phyloP scores from a whole-genome alignment of 257 asterid genomes.

The Rubia yunnanensis region DNA sequence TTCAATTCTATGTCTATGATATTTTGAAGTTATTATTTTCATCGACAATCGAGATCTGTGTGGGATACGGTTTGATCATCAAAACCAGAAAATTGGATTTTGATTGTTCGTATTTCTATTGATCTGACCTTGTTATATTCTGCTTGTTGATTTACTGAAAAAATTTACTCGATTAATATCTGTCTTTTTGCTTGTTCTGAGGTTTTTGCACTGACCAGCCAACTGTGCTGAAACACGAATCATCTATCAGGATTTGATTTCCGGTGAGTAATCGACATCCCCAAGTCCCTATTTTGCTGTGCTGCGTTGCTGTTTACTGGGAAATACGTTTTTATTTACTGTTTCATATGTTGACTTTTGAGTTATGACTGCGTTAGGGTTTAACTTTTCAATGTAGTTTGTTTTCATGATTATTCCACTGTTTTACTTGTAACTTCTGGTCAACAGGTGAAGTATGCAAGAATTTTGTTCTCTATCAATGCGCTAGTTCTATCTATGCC shows the following conservation, averaged over 20 bases:
- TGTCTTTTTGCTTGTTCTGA: constrained; percentile 4
- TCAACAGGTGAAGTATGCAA: no score
- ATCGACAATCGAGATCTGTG: neutral
- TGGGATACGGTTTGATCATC: neutral
- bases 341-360: neutral
- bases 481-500: no score
- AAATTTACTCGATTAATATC: neutral
- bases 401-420: neutral
- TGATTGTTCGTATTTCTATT: neutral
- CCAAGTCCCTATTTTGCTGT: neutral
- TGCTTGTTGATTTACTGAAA: neutral
- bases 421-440: no score
- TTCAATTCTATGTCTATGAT: neutral
- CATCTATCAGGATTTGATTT: neutral
- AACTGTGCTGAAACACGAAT: neutral
- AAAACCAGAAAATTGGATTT: neutral
- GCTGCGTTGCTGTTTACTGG: neutral
- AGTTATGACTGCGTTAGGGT: neutral
- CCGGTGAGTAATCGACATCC: constrained; percentile 3
- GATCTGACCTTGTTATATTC: neutral
- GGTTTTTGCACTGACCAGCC: constrained; percentile 7
- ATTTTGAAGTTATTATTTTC: neutral
- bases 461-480: no score
- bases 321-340: neutral
- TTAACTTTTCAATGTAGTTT: neutral